phyloP scores from a whole-genome alignment of 2,329 filamentous ascomycete genomes.

The Diaporthe citriasiana region DNA sequence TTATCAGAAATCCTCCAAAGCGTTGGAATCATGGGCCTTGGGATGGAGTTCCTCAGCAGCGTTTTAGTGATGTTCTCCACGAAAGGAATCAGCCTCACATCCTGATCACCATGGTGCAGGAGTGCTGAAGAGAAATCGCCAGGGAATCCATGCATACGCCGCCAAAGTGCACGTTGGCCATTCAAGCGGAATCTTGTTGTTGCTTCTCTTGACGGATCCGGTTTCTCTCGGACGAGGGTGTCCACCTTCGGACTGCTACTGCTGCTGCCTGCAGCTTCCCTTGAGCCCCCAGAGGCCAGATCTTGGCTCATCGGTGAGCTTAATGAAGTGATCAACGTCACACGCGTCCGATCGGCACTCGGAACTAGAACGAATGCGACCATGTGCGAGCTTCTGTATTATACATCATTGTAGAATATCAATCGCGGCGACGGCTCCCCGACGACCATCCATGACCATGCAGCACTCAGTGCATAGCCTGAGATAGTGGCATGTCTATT shows the following conservation, averaged over 20 bases:
- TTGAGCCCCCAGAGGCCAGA: conserved; percentile 23
- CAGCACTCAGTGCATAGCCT: conserved; percentile 47
- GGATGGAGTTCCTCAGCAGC: neutral
- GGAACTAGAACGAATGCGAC: conserved; percentile 28
- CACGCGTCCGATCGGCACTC: conserved; percentile 28
- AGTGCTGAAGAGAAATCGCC: neutral
- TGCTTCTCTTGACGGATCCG: conserved; percentile 1
- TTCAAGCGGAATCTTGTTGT: neutral
- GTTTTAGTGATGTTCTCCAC: neutral
- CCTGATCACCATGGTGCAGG: conserved; percentile 13
- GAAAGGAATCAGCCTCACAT: conserved; percentile 21
- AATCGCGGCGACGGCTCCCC: conserved; percentile 43
- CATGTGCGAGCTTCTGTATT: conserved; percentile 20
- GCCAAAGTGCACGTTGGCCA: neutral
- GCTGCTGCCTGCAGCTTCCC: neutral
- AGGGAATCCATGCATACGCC: neutral
- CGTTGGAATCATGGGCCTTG: conserved; percentile 6
- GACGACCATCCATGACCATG: conserved; percentile 48
- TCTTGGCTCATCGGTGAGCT: conserved; percentile 31
- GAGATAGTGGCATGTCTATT: conserved; percentile 46
- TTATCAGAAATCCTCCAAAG: neutral
- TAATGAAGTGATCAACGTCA: conserved; percentile 29
- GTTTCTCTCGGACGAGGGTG: conserved; percentile 9
- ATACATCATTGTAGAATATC: conserved; percentile 49
- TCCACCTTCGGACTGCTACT: neutral